Evolutionary conservation across 192 early-diverging fungal genomes (phyloP).

Genomic region (Dissophora globulifera): DNA sequence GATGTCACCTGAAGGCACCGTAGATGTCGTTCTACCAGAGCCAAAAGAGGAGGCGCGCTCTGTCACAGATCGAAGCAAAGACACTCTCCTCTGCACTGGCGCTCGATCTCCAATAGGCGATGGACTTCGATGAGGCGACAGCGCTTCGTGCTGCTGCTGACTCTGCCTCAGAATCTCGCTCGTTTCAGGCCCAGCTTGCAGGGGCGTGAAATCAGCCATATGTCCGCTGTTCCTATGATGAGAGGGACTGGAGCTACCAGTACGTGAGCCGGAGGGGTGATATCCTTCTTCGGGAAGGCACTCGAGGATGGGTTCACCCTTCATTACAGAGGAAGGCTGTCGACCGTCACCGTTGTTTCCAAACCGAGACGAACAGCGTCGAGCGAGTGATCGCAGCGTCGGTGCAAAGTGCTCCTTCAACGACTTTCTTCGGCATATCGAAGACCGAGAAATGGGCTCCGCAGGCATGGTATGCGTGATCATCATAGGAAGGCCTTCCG

Average conservation of each 20-base stretch:
- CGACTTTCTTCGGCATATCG: constrained; percentile 10
- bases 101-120: background rate
- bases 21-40: too few relatives aligned
- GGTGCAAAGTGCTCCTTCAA: constrained; percentile 32
- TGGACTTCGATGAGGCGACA: background rate
- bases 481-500: too few relatives aligned
- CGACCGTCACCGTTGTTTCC: constrained; percentile 12
- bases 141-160: background rate
- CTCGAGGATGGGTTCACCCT: background rate
- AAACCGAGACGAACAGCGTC: constrained; percentile 38
- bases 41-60: constrained; percentile 7
- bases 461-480: background rate
- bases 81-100: constrained; percentile 13
- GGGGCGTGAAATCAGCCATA: constrained; percentile 37
- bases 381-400: constrained; percentile 22
- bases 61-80: constrained; percentile 20
- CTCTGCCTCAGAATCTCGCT: constrained; percentile 13
- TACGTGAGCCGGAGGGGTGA: constrained; percentile 2
- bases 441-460: background rate
- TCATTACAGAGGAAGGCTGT: constrained; percentile 8
- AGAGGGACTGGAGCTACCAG: background rate
- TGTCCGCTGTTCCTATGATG: constrained; percentile 17
- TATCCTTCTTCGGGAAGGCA: background rate
- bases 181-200: constrained; percentile 30
- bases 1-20: background rate